Evolutionary conservation across 306 rosid species (phyloP), one percentile per base, ranked within the genome.

Genomic region (Fragaria ananassa): DNA sequence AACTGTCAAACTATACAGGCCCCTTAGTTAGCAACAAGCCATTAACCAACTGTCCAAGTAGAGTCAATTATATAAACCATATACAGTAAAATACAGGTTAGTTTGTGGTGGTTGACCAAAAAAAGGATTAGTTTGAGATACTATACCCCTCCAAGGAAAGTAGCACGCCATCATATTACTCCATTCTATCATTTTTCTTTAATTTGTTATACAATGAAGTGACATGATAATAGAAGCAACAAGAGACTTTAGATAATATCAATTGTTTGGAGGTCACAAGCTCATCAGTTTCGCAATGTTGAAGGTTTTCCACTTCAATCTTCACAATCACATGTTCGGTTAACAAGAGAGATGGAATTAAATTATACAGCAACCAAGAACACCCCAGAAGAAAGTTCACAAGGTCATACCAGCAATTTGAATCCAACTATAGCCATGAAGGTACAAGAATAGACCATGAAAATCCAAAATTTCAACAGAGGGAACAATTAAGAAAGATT

Each of bases 371-470:
- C 64, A 62, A 62, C 19, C 68, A 29, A 62, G 10, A 62, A 15
- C 68, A 63, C 18, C 67, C 41, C 10, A 61, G 13, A 27, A 27
- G 15, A 27, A 60, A 61, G n/a, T 61, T 31, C 67, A 61, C 21
- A 21, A 63, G 44, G 21, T 31, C 10, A 21, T 29, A 17, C 7
- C 68, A 63, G 21, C 44, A 34, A 29, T 17, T 63, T 27, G 11
- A 63, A 63, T 63, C 68, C 68, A 63, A 34, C 5, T 63, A 63
- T 31, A 27, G 65, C 65, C 34, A 60, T 10, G 31, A 60, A 60
- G 65, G 19, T 31, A 31, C 35, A 31, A 31, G 35, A 31, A 3
- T 31, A 31, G 44, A 63, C 13, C 68, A 34, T 63, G 44, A 41
- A 63, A 17, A 64, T 34, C 23, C 69, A 64, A 35, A 64, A 14